Conservation (phyloP, 257 asterid genomes). For the Ilex asprella region DNA sequence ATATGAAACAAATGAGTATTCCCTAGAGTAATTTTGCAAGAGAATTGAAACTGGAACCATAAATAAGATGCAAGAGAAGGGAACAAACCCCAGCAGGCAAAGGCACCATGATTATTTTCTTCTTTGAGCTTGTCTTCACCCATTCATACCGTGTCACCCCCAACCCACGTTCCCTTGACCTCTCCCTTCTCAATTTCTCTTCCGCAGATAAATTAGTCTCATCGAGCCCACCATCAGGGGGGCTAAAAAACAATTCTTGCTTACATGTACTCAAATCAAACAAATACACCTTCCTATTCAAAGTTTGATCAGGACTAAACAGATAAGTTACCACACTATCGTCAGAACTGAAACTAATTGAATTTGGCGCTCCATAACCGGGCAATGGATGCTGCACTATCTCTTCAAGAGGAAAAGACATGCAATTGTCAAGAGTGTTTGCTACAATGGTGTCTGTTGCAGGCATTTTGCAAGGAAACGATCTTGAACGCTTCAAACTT, state of each 20-base stretch:
- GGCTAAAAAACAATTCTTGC: slow-evolving; percentile 68
- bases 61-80: slow-evolving; percentile 16
- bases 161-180: slow-evolving; percentile 87
- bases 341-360: slow-evolving; percentile 81
- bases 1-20: no score
- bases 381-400: slow-evolving; percentile 82
- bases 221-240: slow-evolving; percentile 91
- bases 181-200: slow-evolving; percentile 89
- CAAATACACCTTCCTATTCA: slow-evolving; percentile 57
- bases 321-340: slow-evolving; percentile 67
- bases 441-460: slow-evolving; percentile 43
- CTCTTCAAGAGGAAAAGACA: slow-evolving; percentile 66
- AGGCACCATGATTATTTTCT: slow-evolving; percentile 70
- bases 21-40: neutral
- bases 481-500: slow-evolving; percentile 55
- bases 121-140: slow-evolving; percentile 64
- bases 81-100: slow-evolving; percentile 79
- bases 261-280: slow-evolving; percentile 57
- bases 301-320: slow-evolving; percentile 64
- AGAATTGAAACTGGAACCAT: no score
- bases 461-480: slow-evolving; percentile 54
- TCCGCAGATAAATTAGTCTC: slow-evolving; percentile 81
- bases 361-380: slow-evolving; percentile 68
- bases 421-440: slow-evolving; percentile 46
- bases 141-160: slow-evolving; percentile 95